A percentile compares a stretch with the other conserved stretches of the same genome.
These are phyloP conservation scores for Parathielavia appendiculata DNA, from an alignment of 495 filamentous ascomycete genomes.

Conservation along the genomic window DNA sequence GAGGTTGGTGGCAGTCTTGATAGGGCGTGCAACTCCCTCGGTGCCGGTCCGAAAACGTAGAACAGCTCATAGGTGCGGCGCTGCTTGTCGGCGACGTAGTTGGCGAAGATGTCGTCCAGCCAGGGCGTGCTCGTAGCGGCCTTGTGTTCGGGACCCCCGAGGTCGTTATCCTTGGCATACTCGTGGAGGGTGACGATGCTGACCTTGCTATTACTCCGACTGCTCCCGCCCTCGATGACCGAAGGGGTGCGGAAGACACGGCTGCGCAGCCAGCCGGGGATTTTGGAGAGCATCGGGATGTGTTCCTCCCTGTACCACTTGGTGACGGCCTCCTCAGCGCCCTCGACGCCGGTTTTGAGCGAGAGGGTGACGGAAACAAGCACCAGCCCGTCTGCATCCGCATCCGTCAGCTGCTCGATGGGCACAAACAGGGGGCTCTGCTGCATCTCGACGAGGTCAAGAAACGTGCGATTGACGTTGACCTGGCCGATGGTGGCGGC, in stretches of 20 bases:
- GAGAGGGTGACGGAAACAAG: slow-evolving; percentile 57
- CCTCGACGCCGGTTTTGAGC: slow-evolving; percentile 47
- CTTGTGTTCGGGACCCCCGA: slow-evolving; percentile 58
- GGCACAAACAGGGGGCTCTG: slow-evolving; percentile 50
- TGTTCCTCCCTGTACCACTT: slow-evolving; percentile 73
- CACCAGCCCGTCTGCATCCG: slow-evolving; percentile 55
- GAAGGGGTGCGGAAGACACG: slow-evolving; percentile 55
- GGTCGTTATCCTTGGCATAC: slow-evolving; percentile 58
- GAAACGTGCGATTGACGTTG: slow-evolving; percentile 62
- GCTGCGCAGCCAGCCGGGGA: slow-evolving; percentile 71
- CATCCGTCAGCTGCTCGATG: slow-evolving; percentile 55
- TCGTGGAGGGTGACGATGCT: slow-evolving; percentile 64
- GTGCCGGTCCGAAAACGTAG: slow-evolving; percentile 71
- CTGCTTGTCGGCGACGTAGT: slow-evolving; percentile 52
- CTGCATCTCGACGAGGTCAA: slow-evolving; percentile 54
- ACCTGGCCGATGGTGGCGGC: slow-evolving; percentile 71
- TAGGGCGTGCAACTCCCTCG: slow-evolving; percentile 55
- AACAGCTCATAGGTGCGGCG: slow-evolving; percentile 63
- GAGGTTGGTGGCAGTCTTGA: slow-evolving; percentile 33
- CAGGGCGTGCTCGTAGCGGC: slow-evolving; percentile 56
- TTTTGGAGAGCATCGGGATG: slow-evolving; percentile 60
- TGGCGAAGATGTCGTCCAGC: slow-evolving; percentile 48
- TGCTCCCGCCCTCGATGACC: slow-evolving; percentile 41
- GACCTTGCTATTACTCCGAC: slow-evolving; percentile 33
- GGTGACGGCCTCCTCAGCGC: slow-evolving; percentile 50